Evolutionary conservation across 2,329 filamentous ascomycete species (phyloP).

Genomic region (Orbilia quercus): DNA sequence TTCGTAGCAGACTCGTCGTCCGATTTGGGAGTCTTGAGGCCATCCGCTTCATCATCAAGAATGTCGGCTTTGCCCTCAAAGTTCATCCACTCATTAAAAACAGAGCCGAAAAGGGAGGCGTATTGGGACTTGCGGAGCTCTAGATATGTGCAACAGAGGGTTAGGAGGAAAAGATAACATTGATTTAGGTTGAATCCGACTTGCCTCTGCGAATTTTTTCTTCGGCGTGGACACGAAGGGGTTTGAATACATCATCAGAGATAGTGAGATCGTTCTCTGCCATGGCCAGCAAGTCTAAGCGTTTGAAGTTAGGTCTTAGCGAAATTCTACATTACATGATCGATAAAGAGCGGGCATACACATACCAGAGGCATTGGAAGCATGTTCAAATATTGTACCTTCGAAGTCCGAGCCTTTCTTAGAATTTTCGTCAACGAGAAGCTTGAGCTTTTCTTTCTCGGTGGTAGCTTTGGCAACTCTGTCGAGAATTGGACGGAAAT

Average conservation of each 20-base stretch:
- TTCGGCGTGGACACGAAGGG: constrained; percentile 21
- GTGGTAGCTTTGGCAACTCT: constrained; percentile 20
- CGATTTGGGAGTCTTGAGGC: constrained; percentile 46
- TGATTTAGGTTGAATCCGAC: neutral
- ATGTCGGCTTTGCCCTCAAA: constrained; percentile 43
- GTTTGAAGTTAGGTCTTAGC: neutral
- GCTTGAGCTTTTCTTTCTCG: constrained; percentile 42
- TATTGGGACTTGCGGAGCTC: constrained; percentile 46
- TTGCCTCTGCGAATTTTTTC: constrained; percentile 27
- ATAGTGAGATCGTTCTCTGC: constrained; percentile 36
- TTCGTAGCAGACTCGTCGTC: constrained; percentile 36
- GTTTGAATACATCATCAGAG: constrained; percentile 43
- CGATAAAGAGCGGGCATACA: neutral
- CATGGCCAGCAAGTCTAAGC: constrained; percentile 30
- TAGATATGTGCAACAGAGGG: neutral
- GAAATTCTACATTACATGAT: neutral
- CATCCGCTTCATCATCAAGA: constrained; percentile 39
- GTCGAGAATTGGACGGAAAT: constrained; percentile 32
- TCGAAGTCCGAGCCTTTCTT: constrained; percentile 9
- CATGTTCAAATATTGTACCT: constrained; percentile 16
- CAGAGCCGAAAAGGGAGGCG: constrained; percentile 44
- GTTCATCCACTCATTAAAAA: constrained; percentile 56
- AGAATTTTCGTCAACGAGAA: constrained; percentile 26
- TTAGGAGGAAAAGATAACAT: neutral
- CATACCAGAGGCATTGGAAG: constrained; percentile 23